A percentile compares a stretch with the other conserved stretches of the same genome.
Conservation (phyloP, 106 monocot species). For the Dioscorea dumetorum region DNA sequence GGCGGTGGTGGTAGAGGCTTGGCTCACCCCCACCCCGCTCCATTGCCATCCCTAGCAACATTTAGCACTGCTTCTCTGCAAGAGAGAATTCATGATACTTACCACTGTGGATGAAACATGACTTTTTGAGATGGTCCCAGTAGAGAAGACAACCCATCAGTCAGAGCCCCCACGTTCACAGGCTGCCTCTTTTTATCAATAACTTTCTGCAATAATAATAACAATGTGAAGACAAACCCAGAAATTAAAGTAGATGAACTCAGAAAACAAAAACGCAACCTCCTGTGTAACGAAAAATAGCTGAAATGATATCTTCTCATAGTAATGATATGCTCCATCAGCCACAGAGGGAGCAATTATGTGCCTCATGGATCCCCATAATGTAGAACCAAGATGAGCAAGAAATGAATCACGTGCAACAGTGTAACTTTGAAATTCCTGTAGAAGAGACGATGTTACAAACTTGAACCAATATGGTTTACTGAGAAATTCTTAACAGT, state of each 20-base stretch:
- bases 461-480: neutral
- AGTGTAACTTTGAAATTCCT: conserved; percentile 79
- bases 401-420: conserved; percentile 97
- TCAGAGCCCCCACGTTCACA: conserved; percentile 52
- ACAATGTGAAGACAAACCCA: conserved; percentile 9
- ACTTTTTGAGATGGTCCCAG: conserved; percentile 59
- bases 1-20: too few species aligned
- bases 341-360: conserved; percentile 87
- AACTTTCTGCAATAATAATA: conserved; percentile 51
- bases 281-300: conserved; percentile 91
- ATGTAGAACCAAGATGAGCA: conserved; percentile 81
- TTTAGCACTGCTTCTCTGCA: too few species aligned
- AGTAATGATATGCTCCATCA: conserved; percentile 81
- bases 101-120: conserved; percentile 69
- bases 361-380: conserved; percentile 89
- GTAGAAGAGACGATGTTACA: conserved; percentile 2
- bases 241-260: neutral
- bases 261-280: conserved; percentile 22
- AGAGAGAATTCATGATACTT: conserved; percentile 12
- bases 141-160: conserved; percentile 67
- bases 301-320: conserved; percentile 95
- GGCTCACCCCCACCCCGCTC: too few species aligned
- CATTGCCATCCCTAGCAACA: too few species aligned
- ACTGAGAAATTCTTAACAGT: too few species aligned
- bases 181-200: conserved; percentile 66